Percentiles rank a stretch among this genome's conserved stretches.
phyloP scores from a whole-genome alignment of 805 yeast genomes.

The Lipomyces sp. region DNA sequence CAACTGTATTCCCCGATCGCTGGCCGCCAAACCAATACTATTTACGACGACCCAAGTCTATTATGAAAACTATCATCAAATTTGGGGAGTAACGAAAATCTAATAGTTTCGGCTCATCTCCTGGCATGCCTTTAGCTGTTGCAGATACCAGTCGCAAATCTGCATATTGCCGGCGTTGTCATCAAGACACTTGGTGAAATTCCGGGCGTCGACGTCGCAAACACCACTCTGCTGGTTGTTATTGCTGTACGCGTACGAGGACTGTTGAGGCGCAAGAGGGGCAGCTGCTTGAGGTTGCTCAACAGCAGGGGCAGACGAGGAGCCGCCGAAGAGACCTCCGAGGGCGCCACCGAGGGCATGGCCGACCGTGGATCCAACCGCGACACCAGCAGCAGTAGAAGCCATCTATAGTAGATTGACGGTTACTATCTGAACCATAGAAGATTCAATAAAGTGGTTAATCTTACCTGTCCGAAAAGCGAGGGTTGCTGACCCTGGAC shows the following conservation, averaged over 20 bases:
- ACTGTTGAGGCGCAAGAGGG: constrained; percentile 48
- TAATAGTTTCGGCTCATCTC: constrained; percentile 86
- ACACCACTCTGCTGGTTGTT: constrained; percentile 55
- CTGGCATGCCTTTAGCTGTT: constrained; percentile 97
- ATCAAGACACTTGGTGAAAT: constrained; percentile 92
- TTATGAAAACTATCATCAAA: too few species aligned
- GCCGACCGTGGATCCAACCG: constrained; percentile 96
- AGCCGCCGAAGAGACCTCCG: constrained; percentile 85
- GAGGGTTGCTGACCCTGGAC: constrained; percentile 53
- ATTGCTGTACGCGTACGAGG: constrained; percentile 48
- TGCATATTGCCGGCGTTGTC: constrained; percentile 96
- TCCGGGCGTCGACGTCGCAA: constrained; percentile 93
- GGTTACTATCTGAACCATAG: neutral
- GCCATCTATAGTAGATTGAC: constrained; percentile 71
- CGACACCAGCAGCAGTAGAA: constrained; percentile 99
- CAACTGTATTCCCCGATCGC: neutral
- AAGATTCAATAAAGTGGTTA: neutral
- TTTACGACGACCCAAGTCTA: neutral
- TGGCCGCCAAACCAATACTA: neutral
- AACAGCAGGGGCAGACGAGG: constrained; percentile 59
- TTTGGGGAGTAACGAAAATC: constrained; percentile 5
- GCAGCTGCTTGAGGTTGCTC: constrained; percentile 55
- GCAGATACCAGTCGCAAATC: constrained; percentile 94
- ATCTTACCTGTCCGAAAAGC: constrained; percentile 48
- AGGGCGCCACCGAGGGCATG: constrained; percentile 96